Conservation (phyloP, 257 asterid species). For the Nicotiana benthamiana region DNA sequence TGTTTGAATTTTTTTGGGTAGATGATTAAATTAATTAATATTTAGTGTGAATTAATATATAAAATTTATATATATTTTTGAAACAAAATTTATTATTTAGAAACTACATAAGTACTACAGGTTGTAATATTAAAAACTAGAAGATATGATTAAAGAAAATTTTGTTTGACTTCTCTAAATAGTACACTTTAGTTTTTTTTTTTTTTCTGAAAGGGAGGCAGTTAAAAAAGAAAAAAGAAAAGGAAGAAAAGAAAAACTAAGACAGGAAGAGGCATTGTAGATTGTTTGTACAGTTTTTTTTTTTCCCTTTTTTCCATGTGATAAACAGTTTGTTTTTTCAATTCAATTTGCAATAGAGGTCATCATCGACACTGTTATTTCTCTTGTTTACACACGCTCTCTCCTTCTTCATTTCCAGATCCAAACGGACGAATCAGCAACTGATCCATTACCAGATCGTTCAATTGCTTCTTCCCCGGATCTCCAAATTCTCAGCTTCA, state of each 20-base stretch:
- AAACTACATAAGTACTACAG: too few relatives aligned
- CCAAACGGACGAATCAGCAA: neutral
- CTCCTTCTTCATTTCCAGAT: neutral
- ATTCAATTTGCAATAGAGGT: neutral
- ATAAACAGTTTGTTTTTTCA: neutral
- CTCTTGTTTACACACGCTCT: neutral
- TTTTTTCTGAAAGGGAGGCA: neutral
- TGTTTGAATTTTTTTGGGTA: too few relatives aligned
- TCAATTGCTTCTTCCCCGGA: neutral
- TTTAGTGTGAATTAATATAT: too few relatives aligned
- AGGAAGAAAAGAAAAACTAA: neutral
- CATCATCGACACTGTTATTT: neutral
- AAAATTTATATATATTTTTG: too few relatives aligned
- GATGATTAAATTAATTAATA: too few relatives aligned
- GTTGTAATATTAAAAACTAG: too few relatives aligned
- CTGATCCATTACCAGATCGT: neutral
- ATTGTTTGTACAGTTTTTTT: slow-evolving; percentile 1
- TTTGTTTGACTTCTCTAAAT: too few relatives aligned
- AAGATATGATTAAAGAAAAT: too few relatives aligned
- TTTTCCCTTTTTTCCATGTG: neutral
- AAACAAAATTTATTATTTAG: too few relatives aligned
- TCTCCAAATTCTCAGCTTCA: neutral
- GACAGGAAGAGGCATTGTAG: neutral
- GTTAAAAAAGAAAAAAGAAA: too few relatives aligned
- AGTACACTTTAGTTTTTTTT: too few relatives aligned